Percentiles rank a stretch among this genome's conserved stretches.
Evolutionary conservation across 805 yeast species (phyloP).

Genomic region (Hanseniaspora opuntiae): DNA sequence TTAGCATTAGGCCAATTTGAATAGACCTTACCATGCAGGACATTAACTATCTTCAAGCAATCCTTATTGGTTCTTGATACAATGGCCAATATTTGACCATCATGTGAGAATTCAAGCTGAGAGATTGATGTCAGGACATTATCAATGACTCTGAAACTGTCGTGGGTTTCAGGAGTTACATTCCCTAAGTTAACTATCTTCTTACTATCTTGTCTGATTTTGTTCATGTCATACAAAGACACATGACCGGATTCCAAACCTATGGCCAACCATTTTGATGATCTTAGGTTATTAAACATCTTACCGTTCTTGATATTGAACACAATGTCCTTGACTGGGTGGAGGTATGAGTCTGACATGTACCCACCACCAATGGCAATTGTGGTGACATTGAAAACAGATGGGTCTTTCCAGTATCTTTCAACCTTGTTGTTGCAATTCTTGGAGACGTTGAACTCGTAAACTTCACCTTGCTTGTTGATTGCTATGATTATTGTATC

Average conservation of each 20-base stretch:
- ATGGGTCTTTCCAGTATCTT: conserved; percentile 70
- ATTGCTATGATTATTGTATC: conserved; percentile 37
- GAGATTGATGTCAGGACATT: conserved; percentile 73
- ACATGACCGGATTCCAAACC: conserved; percentile 87
- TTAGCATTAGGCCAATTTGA: conserved; percentile 95
- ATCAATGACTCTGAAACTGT: conserved; percentile 26
- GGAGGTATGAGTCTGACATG: conserved; percentile 20
- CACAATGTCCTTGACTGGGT: conserved; percentile 18
- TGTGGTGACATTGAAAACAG: conserved; percentile 72
- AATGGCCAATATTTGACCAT: conserved; percentile 77
- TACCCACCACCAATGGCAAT: conserved; percentile 55
- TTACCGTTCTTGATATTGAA: conserved; percentile 13
- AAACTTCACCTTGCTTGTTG: conserved; percentile 73
- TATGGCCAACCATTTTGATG: conserved; percentile 71
- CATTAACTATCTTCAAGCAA: conserved; percentile 71
- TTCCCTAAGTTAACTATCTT: conserved; percentile 14
- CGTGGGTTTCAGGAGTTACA: conserved; percentile 37
- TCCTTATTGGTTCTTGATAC: conserved; percentile 79
- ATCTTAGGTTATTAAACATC: conserved; percentile 18
- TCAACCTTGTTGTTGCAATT: conserved; percentile 35
- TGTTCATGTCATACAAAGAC: conserved; percentile 55
- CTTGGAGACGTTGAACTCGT: conserved; percentile 55
- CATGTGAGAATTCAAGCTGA: conserved; percentile 57
- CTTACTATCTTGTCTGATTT: conserved; percentile 18
- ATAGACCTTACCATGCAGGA: conserved; percentile 76